These are phyloP conservation scores for Senecio squalidus DNA, from an alignment of 140 eudicot genomes.

Conservation along the genomic window DNA sequence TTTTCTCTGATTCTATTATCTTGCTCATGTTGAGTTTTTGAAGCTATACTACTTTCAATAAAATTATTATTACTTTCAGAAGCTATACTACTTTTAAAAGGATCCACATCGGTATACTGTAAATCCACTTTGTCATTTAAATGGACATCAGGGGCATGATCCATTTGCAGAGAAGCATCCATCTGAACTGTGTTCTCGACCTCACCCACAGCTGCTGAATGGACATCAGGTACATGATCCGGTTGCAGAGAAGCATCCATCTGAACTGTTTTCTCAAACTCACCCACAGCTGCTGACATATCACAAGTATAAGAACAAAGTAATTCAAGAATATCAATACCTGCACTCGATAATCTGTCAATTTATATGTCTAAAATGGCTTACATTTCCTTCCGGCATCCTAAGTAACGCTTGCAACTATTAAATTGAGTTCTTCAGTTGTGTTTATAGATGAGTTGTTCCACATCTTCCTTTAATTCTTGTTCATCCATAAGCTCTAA, in stretches of 20 bases:
- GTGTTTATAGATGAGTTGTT: no score
- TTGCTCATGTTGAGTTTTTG: conserved; percentile 22
- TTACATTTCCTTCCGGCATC: no score
- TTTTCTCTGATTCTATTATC: conserved; percentile 15
- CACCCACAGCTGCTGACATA: conserved; percentile 25
- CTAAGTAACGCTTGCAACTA: no score
- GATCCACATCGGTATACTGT: conserved; percentile 19
- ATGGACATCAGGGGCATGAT: conserved; percentile 21
- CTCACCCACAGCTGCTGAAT: conserved; percentile 23
- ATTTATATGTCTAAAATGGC: no score
- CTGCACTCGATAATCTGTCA: no score
- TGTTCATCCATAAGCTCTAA: no score
- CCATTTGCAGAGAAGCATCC: conserved; percentile 19
- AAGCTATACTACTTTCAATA: conserved; percentile 15
- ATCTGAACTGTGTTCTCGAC: conserved; percentile 3
- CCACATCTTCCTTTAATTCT: no score
- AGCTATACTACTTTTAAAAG: conserved; percentile 9
- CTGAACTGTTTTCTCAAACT: conserved; percentile 15
- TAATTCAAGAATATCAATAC: no score
- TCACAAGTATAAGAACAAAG: conserved; percentile 17
- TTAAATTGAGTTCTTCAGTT: no score
- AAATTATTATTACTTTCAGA: conserved; percentile 9
- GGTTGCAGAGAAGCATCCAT: conserved; percentile 21
- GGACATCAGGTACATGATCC: no score
- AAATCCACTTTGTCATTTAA: conserved; percentile 16